Evolutionary conservation across 768 basidiomycete species (phyloP), one percentile per base, ranked within the genome.

Genomic region (Candolleomyces efflorescens): DNA sequence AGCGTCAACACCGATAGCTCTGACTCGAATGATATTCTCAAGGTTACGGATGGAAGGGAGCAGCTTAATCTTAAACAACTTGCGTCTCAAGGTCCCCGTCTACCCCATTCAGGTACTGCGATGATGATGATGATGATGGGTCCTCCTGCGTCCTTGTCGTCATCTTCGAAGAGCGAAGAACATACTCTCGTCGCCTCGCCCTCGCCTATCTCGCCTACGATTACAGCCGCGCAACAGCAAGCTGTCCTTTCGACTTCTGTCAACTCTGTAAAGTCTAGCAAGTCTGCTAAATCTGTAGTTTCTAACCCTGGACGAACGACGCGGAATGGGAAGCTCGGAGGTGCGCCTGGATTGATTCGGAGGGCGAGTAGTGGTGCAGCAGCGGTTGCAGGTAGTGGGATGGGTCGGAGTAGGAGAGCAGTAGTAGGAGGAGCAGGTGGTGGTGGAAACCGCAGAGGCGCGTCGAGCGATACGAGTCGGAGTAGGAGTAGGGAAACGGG

Each of bases 311-410:
- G 20, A 10, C 18, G 20, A 10, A 6, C 20, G 18, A 22, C 48
- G 20, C 20, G 24, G 5, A 22, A 10, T 27, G 20, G 48, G 10
- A 49, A n/a, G 24, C 20, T 9, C n/a, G 48, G 50, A 15, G 32
- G 7, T 5, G n/a, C n/a, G n/a, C 50, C 27, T n/a, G 55, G 32
- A 26, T 27, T 59, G 23, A 47, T 53, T 1, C 58, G 61, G 10
- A 55, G 63, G 37, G 51, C 55, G 47, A 64, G 59, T 51, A 55
- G 55, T 41, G 58, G 55, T 23, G 50, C n/a, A n/a, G n/a, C n/a
- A n/a, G n/a, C n/a, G n/a, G n/a, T n/a, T n/a, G n/a, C n/a, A n/a
- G n/a, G n/a, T n/a, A n/a, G n/a, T n/a, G n/a, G n/a, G n/a, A n/a
- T n/a, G n/a, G n/a, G n/a, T n/a, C n/a, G 32, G 15, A 54, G 27